These are phyloP conservation scores for Fusarium marasasianum DNA, from an alignment of 2,329 filamentous ascomycete species.

Conservation along the genomic window DNA sequence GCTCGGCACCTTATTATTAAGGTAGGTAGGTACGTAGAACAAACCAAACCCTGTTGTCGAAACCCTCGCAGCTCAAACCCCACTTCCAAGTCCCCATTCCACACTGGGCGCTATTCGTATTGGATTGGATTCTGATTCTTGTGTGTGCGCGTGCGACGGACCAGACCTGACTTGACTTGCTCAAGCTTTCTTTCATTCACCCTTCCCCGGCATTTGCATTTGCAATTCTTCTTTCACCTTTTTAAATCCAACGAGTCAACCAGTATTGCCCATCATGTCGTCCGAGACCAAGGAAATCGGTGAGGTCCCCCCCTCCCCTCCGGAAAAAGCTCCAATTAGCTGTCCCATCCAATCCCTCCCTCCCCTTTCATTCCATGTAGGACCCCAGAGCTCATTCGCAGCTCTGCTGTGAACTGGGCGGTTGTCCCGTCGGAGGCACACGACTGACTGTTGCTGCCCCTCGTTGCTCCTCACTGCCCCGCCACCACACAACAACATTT, in stretches of 20 bases:
- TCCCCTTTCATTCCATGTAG: not conserved
- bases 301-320: slow-evolving; percentile 42
- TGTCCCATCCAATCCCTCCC: not conserved
- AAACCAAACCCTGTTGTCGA: slow-evolving; percentile 34
- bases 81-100: slow-evolving; percentile 32
- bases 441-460: slow-evolving; percentile 36
- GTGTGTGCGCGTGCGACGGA: slow-evolving; percentile 29
- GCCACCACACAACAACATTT: slow-evolving; percentile 41
- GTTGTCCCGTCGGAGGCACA: not conserved
- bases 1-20: too few species aligned
- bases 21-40: not conserved
- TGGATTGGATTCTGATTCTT: slow-evolving; percentile 20
- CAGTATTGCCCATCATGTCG: slow-evolving; percentile 53
- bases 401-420: slow-evolving; percentile 6
- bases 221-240: slow-evolving; percentile 33
- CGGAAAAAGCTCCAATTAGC: not conserved
- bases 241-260: slow-evolving; percentile 31
- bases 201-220: slow-evolving; percentile 30
- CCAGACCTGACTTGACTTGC: slow-evolving; percentile 36
- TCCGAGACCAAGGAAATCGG: slow-evolving; percentile 58
- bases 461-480: slow-evolving; percentile 37
- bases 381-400: slow-evolving; percentile 1
- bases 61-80: slow-evolving; percentile 39
- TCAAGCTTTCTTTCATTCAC: slow-evolving; percentile 39
- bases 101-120: slow-evolving; percentile 32